Base-by-base conservation (phyloP, 2,329 filamentous ascomycete genomes). In the Aspergillus brasiliensis region DNA sequence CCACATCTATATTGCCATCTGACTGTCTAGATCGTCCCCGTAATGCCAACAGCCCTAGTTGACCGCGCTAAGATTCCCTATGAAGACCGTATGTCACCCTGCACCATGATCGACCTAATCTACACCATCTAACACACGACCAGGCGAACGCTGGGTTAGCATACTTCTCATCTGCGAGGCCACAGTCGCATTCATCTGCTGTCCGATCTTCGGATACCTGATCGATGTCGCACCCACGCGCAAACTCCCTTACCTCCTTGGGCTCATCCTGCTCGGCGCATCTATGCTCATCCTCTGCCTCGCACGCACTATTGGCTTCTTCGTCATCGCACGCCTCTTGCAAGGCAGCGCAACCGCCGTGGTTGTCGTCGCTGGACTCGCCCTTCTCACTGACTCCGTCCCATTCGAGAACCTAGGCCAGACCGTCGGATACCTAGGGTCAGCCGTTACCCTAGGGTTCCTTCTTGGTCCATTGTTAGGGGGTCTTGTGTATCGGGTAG, bases 321-420 rank as follows among this genome's bases (percentile, higher is more conserved):
- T 88, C 15, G 71, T 82, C 1, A 60, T 83, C 38, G 85, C 84
- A 5, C 78, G 86, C 31, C 67, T 86, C 0, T 71, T 88, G 1
- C 86, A 88, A 66, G 86, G 86, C 1, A 74, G 83, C 19, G 84
- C 82, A 57, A 83, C 79, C 6, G 84, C 83, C 0, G 78, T 87
- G 31, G 85, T 88, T 0, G 86, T 85, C 81, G 86, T 83, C 0
- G 81, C 85, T 8, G 83, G 85, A 0, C 72, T 88, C 10, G 83
- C 86, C 1, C 77, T 88, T 60, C 78, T 85, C 40, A 74, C 86
- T 5, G 86, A 88, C 67, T 86, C 85, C 0, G 85, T 88, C 6
- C 78, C 81, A 0, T 78, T 76, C 2, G 77, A 83, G 52, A 83
- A 85, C 49, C 69, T 89, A 38, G 87, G 86, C 2, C 86, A 86